Base-by-base conservation (phyloP, 768 basidiomycete species). In the Hygrocybe coccinea region DNA sequence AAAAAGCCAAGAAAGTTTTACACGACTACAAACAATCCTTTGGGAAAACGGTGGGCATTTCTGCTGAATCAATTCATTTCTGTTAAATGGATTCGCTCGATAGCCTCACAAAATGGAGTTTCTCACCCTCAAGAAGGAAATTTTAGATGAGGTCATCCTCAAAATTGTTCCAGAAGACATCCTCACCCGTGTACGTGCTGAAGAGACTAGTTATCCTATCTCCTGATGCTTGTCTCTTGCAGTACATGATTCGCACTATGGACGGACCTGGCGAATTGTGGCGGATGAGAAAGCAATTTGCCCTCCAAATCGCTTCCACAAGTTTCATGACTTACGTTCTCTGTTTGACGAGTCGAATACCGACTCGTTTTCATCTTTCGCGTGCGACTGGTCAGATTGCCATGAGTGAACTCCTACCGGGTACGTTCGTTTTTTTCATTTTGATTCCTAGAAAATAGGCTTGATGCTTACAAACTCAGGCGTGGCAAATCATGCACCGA, bases 231-330 rank as follows among this genome's bases (percentile, higher is more conserved):
- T 35, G 41, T 52, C 35, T 45, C 36, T 55, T 45, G 2, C 54
- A 99, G 97, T 98, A 94, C 68, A 91, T 99, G 89, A 77, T 84
- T 38, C 82, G 81, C 34, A 87, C 88, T 21, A 95, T 97, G 91
- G 74, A 79, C 45, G 81, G 80, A 2, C 84, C 95, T 4, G 82
- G 83, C 55, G 91, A 94, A 62, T 78, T 98, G 2, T 99, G 95
- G 95, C 81, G 90, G 57, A 93, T 98, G 84, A 85, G 97, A 57
- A 98, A 97, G 73, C 95, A 97, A 71, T 97, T 98, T 70, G 87
- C 95, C 8, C 69, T 88, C 38, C 95, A 98, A 66, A 76, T 93
- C 36, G 92, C 97, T 5, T 81, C 89, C 1, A 84, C 83, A 41
- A 87, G 90, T 63, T 98, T 97, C 78, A 86, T 95, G 83, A 94